Base-by-base conservation (phyloP, 2,329 filamentous ascomycete species). In the Talaromyces sp. region DNA sequence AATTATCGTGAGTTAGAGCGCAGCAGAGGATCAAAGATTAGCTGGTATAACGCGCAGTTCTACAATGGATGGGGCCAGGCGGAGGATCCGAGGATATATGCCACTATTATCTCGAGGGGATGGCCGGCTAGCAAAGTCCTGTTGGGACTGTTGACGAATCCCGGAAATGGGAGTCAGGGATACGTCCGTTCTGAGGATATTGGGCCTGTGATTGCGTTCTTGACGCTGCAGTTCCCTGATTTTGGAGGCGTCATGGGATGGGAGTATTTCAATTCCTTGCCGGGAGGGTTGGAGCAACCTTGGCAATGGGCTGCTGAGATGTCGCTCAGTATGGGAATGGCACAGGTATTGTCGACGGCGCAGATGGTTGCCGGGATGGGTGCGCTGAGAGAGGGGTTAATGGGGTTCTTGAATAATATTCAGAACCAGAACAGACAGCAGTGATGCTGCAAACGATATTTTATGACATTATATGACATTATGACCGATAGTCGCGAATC, bases 201-300 rank as follows among this genome's bases (percentile, higher is more conserved):
- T 27, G 82, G 83, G 11, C 79, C 81, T 19, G 86, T 89, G 22
- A 75, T 92, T 53, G 81, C 82, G 34, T 73, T 81, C 47, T 74
- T 93, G 69, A 79, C 84, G 40, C 80, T 85, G 40, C 83, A 83
- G 66, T 91, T 91, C 71, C 85, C 86, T 1, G 80, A 80, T 0
- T 95, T 97, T 75, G 93, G 93, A 0, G 93, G 93, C 0, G 88
- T 97, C 6, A 95, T 95, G 88, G 92, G 92, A 2, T 97, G 93
- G 93, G 93, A 97, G 79, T 97, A 95, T 75, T 97, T 94, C 80
- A 96, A 96, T 80, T 87, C 89, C 64, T 76, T 88, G 65, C 90
- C 91, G 0, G 89, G 88, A 1, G 88, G 86, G 27, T 74, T 74
- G 1, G 80, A 81, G 13, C 79, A 83, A 64, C 91, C 91, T 0